Evolutionary conservation across 2,329 filamentous ascomycete genomes (phyloP).

Genomic region (Hypoxylon sp.): DNA sequence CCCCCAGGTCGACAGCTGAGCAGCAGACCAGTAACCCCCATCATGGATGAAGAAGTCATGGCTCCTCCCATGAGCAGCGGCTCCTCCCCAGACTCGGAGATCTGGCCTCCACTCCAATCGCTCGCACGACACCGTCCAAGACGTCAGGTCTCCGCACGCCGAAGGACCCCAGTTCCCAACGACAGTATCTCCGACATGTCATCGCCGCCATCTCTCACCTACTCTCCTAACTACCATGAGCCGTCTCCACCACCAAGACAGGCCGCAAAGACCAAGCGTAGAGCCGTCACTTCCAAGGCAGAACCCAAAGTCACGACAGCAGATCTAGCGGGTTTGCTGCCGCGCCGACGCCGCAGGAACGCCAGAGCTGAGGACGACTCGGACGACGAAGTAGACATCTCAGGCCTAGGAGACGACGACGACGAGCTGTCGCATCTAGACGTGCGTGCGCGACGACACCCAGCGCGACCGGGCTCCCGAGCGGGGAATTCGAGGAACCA

Average conservation of each 20-base stretch:
- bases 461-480: slow-evolving; percentile 53
- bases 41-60: slow-evolving; percentile 65
- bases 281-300: slow-evolving; percentile 53
- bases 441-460: slow-evolving; percentile 54
- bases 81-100: slow-evolving; percentile 60
- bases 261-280: slow-evolving; percentile 53
- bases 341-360: slow-evolving; percentile 64
- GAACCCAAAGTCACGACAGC: slow-evolving; percentile 67
- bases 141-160: slow-evolving; percentile 48
- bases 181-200: slow-evolving; percentile 69
- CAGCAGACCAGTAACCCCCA: slow-evolving; percentile 57
- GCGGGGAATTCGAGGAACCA: slow-evolving; percentile 50
- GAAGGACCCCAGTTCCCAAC: slow-evolving; percentile 57
- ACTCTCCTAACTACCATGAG: slow-evolving; percentile 71
- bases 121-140: slow-evolving; percentile 63
- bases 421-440: slow-evolving; percentile 69
- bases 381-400: slow-evolving; percentile 65
- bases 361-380: slow-evolving; percentile 58
- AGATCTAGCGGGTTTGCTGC: slow-evolving; percentile 68
- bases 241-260: slow-evolving; percentile 51
- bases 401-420: slow-evolving; percentile 66
- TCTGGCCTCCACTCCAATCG: slow-evolving; percentile 68
- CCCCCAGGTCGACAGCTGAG: slow-evolving; percentile 39
- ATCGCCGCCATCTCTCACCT: slow-evolving; percentile 75
- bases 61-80: slow-evolving; percentile 70